phyloP scores from a whole-genome alignment of 2,329 filamentous ascomycete species.

The Pestalotiopsis fici region DNA sequence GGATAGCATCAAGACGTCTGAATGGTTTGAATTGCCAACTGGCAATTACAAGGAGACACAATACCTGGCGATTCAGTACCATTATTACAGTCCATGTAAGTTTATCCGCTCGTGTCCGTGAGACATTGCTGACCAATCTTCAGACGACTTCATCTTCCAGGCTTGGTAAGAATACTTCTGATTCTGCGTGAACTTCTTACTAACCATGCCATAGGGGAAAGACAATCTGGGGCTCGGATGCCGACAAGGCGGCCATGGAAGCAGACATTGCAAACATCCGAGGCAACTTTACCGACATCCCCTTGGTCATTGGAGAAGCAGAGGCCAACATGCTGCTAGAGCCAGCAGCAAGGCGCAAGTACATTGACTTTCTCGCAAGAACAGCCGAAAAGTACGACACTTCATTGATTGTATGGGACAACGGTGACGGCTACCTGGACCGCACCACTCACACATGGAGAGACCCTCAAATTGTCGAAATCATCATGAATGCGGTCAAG shows the following conservation, averaged over 20 bases:
- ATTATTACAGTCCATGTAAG: conserved; percentile 57
- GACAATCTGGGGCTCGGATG: conserved; percentile 53
- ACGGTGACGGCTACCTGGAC: conserved; percentile 56
- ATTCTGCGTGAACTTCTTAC: neutral
- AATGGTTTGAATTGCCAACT: conserved; percentile 52
- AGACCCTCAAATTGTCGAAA: conserved; percentile 47
- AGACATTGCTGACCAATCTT: neutral
- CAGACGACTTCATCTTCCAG: conserved; percentile 44
- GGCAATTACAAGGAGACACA: conserved; percentile 48
- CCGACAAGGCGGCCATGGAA: conserved; percentile 50
- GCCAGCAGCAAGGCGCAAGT: conserved; percentile 57
- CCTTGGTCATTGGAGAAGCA: conserved; percentile 60
- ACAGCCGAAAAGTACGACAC: conserved; percentile 51
- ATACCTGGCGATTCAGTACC: conserved; percentile 58
- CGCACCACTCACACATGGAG: conserved; percentile 49
- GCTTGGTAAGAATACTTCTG: conserved; percentile 33
- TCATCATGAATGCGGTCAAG: conserved; percentile 45
- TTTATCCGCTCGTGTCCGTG: neutral
- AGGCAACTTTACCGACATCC: conserved; percentile 55
- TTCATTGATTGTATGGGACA: conserved; percentile 59
- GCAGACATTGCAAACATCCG: conserved; percentile 52
- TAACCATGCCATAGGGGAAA: conserved; percentile 46
- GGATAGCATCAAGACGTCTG: conserved; percentile 52
- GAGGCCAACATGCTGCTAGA: conserved; percentile 53
- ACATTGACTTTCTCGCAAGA: conserved; percentile 54